Evolutionary conservation across 1,284 basidiomycete genomes (phyloP), one percentile per base, ranked within the genome.

Genomic region (Fistulina hepatica): DNA sequence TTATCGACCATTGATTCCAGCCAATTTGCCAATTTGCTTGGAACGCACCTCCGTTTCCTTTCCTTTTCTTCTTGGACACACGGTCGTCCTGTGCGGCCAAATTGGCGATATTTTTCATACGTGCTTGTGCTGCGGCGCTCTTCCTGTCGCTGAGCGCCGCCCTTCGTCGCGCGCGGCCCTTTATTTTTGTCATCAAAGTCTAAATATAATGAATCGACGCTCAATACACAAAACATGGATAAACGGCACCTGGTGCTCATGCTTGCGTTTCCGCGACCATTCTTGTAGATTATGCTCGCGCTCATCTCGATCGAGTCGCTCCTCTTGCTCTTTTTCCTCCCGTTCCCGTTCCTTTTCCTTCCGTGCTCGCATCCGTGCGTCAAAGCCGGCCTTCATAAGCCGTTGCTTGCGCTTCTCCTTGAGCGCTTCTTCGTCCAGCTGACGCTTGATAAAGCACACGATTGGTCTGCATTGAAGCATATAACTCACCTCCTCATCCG

Each of bases 71-170:
- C 63, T 85, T 83, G 2, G 74, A 65, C 10, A 80, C 69, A 3
- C 81, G 70, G 37, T 86, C 83, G 43, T 92, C 88, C n/a, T n/a
- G n/a, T 5, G 79, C 81, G 0, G 94, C 95, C 15, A 99, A 65
- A 26, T 77, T 83, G 0, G 95, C 91, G 33, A 99, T 97, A 46
- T 74, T 91, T 64, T 97, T 97, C 94, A 98, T 98, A 45, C 94
- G 66, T 34, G 88, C 90, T 60, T 98, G 95, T 1, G 93, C 83
- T 4, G 90, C 93, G 3, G 92, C 84, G 47, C 89, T 94, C 63
- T 98, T 98, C 30, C 95, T 64, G 54, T 93, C 92, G 12, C 74
- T 81, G 33, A 98, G 63, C 33, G 92, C 90, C 5, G 83, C 86
- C 51, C 79, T 84, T 33, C 81, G 67, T 48, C 89, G 71, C 37